A percentile compares a stretch with the other conserved stretches of the same genome.
These are phyloP conservation scores for Phytophthora brassicae DNA, from an alignment of 352 stramenopile genomes.

Conservation along the genomic window DNA sequence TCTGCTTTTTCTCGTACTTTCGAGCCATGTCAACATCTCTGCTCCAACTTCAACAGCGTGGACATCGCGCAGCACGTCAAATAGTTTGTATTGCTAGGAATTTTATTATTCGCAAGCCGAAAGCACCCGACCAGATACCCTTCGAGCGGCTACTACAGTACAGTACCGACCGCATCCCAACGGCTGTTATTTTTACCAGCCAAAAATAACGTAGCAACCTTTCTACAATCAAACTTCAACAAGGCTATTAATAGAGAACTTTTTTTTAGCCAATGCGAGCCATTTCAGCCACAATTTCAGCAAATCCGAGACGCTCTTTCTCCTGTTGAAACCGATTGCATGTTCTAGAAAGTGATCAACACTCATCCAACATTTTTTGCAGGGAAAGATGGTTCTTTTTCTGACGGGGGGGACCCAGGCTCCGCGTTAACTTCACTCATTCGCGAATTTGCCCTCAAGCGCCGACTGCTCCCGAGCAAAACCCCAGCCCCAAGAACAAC, in stretches of 20 bases:
- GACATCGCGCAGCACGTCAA: too few species aligned
- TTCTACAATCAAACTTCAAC: conserved; percentile 13
- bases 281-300: not conserved
- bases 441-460: conserved; percentile 39
- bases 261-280: conserved; percentile 24
- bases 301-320: not conserved
- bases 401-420: conserved; percentile 6
- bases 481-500: conserved; percentile 8
- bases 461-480: conserved; percentile 16
- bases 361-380: conserved; percentile 10
- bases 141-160: not conserved
- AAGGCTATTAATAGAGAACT: not conserved
- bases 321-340: conserved; percentile 1
- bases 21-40: too few species aligned
- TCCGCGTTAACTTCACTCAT: conserved; percentile 23
- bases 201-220: conserved; percentile 23
- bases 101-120: too few species aligned
- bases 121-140: not conserved
- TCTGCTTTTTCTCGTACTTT: too few species aligned
- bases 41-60: conserved; percentile 24
- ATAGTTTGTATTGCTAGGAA: too few species aligned
- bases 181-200: conserved; percentile 2
- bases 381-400: conserved; percentile 26
- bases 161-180: too few species aligned
- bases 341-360: conserved; percentile 20